Evolutionary conservation across 108 stramenopile species (phyloP).

Genomic region (Aurantiochytrium sp.): DNA sequence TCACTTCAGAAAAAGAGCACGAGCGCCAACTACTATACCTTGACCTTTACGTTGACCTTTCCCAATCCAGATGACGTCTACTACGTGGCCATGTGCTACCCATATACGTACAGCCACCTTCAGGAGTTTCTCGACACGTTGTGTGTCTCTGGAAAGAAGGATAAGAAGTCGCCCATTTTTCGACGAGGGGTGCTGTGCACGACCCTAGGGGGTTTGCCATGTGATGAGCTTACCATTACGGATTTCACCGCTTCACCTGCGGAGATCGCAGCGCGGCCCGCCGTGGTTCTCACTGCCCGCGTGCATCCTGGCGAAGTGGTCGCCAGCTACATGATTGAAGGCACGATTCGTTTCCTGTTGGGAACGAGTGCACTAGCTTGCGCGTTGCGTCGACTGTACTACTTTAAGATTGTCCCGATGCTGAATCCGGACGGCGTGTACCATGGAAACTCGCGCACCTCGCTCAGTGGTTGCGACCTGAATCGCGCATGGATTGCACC

Average conservation of each 20-base stretch:
- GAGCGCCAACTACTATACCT: slow-evolving; percentile 31
- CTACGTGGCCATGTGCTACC: slow-evolving; percentile 48
- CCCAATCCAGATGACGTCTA: slow-evolving; percentile 36
- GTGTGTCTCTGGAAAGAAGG: background rate
- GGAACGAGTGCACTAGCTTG: slow-evolving; percentile 24
- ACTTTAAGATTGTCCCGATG: slow-evolving; percentile 58
- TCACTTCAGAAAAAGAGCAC: background rate
- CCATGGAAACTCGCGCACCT: slow-evolving; percentile 49
- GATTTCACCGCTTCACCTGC: background rate
- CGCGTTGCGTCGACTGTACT: slow-evolving; percentile 31
- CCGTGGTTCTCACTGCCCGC: slow-evolving; percentile 31
- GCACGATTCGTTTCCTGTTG: slow-evolving; percentile 44
- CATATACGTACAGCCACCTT: slow-evolving; percentile 53
- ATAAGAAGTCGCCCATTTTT: background rate
- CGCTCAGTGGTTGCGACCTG: slow-evolving; percentile 43
- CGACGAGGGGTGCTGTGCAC: slow-evolving; percentile 31
- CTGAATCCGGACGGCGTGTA: slow-evolving; percentile 59
- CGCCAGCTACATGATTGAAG: slow-evolving; percentile 55
- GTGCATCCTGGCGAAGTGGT: slow-evolving; percentile 57
- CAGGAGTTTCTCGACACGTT: background rate
- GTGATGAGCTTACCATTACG: slow-evolving; percentile 52
- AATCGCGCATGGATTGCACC: slow-evolving; percentile 41
- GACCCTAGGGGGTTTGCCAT: slow-evolving; percentile 41
- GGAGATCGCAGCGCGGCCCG: background rate
- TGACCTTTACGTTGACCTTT: slow-evolving; percentile 6